These are phyloP conservation scores for Beta corolliflora DNA, from an alignment of 179 eudicot species.

Conservation along the genomic window DNA sequence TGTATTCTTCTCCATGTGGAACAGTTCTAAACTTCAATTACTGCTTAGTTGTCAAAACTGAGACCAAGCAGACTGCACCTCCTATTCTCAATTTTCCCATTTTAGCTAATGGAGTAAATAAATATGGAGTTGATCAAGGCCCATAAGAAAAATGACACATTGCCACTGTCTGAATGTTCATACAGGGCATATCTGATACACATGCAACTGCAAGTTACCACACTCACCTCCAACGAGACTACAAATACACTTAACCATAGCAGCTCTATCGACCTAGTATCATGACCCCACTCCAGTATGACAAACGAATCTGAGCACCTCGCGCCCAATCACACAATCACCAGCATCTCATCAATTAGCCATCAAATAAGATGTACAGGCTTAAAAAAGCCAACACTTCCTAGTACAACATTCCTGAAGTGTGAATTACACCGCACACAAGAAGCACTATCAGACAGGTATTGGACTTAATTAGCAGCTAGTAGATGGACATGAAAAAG, in stretches of 20 bases:
- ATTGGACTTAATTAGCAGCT: neutral
- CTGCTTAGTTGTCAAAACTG: neutral
- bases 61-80: neutral
- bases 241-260: neutral
- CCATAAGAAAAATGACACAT: neutral
- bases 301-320: neutral
- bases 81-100: neutral
- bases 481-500: neutral
- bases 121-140: neutral
- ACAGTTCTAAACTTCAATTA: neutral
- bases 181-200: neutral
- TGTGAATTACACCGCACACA: neutral
- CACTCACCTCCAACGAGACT: neutral
- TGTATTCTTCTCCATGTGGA: neutral
- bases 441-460: neutral
- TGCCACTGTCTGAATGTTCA: neutral
- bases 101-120: neutral
- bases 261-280: neutral
- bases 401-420: neutral
- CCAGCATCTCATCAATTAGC: neutral
- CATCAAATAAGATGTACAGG: neutral
- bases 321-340: neutral
- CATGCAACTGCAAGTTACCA: neutral
- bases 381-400: neutral
- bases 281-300: neutral